A percentile compares a stretch with the other conserved stretches of the same genome.
Evolutionary conservation across 2,329 filamentous ascomycete species (phyloP).

Genomic region (Chaetomiaceae sp.): DNA sequence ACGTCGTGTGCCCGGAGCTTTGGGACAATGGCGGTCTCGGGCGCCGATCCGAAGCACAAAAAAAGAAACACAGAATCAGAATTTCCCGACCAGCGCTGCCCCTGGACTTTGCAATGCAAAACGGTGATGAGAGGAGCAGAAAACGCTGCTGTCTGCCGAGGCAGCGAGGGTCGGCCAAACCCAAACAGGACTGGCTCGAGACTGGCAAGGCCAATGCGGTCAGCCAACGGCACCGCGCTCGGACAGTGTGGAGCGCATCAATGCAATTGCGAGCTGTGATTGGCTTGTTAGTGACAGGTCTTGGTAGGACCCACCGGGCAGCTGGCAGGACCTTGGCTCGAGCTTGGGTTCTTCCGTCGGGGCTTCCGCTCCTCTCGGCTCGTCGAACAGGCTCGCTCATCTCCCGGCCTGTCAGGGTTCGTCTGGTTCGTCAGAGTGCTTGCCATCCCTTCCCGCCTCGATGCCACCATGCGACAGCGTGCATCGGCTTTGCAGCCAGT

Average conservation of each 20-base stretch:
- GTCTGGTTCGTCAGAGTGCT: too few relatives aligned
- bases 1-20: neutral
- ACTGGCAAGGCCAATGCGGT: neutral
- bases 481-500: too few relatives aligned
- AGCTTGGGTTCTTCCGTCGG: too few relatives aligned
- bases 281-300: neutral
- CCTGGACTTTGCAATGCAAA: neutral
- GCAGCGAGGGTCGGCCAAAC: neutral
- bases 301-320: neutral
- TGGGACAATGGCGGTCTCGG: neutral
- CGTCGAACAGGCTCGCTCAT: too few relatives aligned
- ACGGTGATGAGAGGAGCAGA: neutral
- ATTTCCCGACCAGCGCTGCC: neutral
- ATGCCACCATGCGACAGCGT: too few relatives aligned
- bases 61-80: neutral
- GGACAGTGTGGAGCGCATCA: constrained; percentile 22
- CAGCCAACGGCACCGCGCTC: constrained; percentile 12
- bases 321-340: neutral
- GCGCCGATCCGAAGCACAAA: neutral
- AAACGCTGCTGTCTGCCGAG: neutral
- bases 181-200: neutral
- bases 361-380: too few relatives aligned
- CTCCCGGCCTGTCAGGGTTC: too few relatives aligned
- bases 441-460: too few relatives aligned
- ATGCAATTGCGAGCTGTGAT: constrained; percentile 1